Conservation (phyloP, 805 yeast species). For the Scheffersomyces amazonensis region DNA sequence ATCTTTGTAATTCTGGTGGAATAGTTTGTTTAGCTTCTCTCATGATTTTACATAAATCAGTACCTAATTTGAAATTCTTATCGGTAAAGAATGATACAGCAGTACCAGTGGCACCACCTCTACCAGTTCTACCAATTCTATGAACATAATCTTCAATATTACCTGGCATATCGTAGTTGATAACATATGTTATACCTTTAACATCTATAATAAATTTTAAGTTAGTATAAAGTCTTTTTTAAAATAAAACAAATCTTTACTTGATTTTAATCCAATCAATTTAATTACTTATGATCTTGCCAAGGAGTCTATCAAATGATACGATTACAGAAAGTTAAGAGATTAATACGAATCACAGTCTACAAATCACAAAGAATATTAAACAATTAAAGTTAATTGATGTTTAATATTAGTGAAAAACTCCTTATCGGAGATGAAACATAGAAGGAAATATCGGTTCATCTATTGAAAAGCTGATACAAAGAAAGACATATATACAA, state of each 20-base stretch:
- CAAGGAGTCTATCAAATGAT: too few relatives aligned
- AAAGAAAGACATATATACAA: conserved; percentile 1
- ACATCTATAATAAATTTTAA: conserved; percentile 58
- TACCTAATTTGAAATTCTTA: conserved; percentile 83
- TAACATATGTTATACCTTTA: conserved; percentile 91
- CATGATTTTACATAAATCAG: conserved; percentile 83
- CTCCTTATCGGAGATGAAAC: not conserved
- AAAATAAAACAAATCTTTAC: too few relatives aligned
- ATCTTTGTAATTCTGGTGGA: conserved; percentile 74
- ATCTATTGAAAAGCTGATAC: not conserved
- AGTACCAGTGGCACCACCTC: conserved; percentile 96
- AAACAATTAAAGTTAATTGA: too few relatives aligned
- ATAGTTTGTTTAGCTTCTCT: conserved; percentile 93
- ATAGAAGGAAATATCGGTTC: not conserved
- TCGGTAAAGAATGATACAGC: conserved; percentile 93
- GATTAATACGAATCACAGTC: too few relatives aligned
- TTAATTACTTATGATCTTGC: too few relatives aligned
- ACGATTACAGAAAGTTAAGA: too few relatives aligned
- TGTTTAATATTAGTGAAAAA: too few relatives aligned
- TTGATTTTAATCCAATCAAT: too few relatives aligned
- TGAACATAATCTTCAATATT: conserved; percentile 98
- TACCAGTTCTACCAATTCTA: conserved; percentile 98
- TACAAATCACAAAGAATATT: too few relatives aligned
- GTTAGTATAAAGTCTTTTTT: not conserved
- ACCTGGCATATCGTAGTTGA: conserved; percentile 97